Evolutionary conservation across 768 basidiomycete species (phyloP), one percentile per base, ranked within the genome.

Genomic region (Russula sp.): DNA sequence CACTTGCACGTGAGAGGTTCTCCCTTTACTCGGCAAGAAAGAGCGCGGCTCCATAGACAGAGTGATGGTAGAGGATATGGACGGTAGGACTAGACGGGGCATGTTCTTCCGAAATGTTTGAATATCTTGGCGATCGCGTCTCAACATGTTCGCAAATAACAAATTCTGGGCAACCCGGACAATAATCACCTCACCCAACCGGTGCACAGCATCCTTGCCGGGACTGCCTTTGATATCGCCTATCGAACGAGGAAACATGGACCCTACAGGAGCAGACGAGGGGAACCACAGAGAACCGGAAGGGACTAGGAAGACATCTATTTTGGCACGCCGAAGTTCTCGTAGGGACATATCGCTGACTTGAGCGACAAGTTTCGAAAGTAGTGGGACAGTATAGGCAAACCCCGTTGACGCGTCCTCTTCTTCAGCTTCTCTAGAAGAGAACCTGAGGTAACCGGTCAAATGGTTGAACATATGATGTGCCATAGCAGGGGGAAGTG

Each of bases 281-380:
- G 81, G 71, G 68, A 89, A 90, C 88, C 88, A 90, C 9, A 91
- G 74, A 0, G 85, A 79, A 2, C 87, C 88, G 1, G 87, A 83
- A 0, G 90, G 89, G 30, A 90, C 79, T 46, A 90, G 75, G 65
- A 89, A 81, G 32, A 76, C 71, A 57, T 92, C 90, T 14, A 89
- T 75, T 70, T 91, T 92, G 14, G 87, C 84, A 54, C 87, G 83
- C 28, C 86, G 82, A 59, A 92, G 79, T 64, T 90, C 89, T 26
- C 86, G 82, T 49, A 88, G 79, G 4, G 87, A 84, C 77, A 92
- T 79, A 14, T 85, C 86, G 69, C 83, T 84, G 67, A 92, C 88
- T 72, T 89, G 87, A 4, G 78, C 75, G 6, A 79, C 81, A 8
- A 90, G 73, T 38, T 79, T 79, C 5, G 87, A 78, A 36, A 91